Evolutionary conservation across 306 rosid genomes (phyloP).

Genomic region (Cicer bijugum): DNA sequence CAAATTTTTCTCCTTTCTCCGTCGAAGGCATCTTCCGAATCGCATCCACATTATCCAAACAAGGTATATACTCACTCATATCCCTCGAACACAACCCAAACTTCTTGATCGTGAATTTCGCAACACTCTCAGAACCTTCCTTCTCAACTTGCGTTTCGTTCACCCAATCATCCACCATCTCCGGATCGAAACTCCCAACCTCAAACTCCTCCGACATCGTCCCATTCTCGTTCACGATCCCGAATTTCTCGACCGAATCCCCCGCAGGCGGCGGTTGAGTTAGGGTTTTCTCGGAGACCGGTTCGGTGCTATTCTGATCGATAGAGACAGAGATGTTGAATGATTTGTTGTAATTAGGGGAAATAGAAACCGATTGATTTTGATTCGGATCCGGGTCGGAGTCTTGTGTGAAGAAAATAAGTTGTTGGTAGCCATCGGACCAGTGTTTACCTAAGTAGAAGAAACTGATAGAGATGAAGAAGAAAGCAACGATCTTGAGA

Average conservation of each 20-base stretch:
- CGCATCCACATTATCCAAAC: constrained; percentile 80
- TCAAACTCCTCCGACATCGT: constrained; percentile 85
- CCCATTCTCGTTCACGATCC: constrained; percentile 81
- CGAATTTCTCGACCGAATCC: constrained; percentile 55
- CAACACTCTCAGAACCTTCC: constrained; percentile 38
- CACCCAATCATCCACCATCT: constrained; percentile 75
- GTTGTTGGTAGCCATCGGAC: constrained; percentile 75
- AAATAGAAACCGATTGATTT: constrained; percentile 51
- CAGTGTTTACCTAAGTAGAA: constrained; percentile 81
- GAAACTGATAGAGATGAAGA: constrained; percentile 59
- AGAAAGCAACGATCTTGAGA: constrained; percentile 55
- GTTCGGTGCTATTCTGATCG: constrained; percentile 40
- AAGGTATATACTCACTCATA: constrained; percentile 87
- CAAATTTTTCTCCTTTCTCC: constrained; percentile 72
- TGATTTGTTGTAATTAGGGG: constrained; percentile 62
- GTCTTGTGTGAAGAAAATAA: constrained; percentile 62
- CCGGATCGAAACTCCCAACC: constrained; percentile 73
- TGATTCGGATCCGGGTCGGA: constrained; percentile 47
- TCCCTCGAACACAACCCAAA: constrained; percentile 60
- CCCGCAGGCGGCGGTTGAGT: constrained; percentile 38
- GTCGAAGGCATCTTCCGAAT: constrained; percentile 66
- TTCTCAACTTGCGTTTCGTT: constrained; percentile 53
- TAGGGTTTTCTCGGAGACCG: constrained; percentile 40
- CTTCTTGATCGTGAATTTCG: constrained; percentile 50
- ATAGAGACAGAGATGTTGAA: constrained; percentile 60